These are phyloP conservation scores for Nemania sp. DNA, from an alignment of 2,329 filamentous ascomycete species.

Conservation along the genomic window DNA sequence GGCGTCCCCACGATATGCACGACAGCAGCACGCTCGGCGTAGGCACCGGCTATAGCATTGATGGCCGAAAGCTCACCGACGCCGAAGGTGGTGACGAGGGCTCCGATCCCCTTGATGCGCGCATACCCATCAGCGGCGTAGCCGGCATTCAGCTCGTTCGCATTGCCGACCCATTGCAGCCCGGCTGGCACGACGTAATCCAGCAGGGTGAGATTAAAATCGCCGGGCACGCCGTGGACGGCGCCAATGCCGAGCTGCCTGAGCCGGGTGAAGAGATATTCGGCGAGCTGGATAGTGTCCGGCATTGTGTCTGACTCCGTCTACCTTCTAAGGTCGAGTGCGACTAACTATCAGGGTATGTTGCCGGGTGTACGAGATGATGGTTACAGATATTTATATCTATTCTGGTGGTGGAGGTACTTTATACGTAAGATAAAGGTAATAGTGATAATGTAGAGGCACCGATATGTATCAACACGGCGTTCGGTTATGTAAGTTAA, in stretches of 20 bases:
- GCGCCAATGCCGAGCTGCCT: constrained; percentile 48
- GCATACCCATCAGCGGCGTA: constrained; percentile 64
- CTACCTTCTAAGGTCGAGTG: neutral
- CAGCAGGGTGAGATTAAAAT: constrained; percentile 46
- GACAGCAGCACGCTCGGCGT: constrained; percentile 59
- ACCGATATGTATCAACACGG: no score
- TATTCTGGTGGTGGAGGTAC: no score
- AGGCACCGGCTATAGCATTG: constrained; percentile 63
- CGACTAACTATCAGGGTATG: neutral
- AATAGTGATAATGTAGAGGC: no score
- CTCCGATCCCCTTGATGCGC: constrained; percentile 54
- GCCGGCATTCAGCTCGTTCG: constrained; percentile 62
- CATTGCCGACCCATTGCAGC: constrained; percentile 54
- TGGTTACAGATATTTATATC: no score
- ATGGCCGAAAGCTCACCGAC: constrained; percentile 62
- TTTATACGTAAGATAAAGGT: no score
- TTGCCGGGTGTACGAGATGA: neutral
- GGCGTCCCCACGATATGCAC: constrained; percentile 64
- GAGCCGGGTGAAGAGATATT: constrained; percentile 47
- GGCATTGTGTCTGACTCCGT: constrained; percentile 13
- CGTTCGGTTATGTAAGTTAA: neutral
- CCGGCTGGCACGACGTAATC: constrained; percentile 46
- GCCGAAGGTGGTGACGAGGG: constrained; percentile 62
- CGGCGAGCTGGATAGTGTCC: constrained; percentile 36
- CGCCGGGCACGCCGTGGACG: constrained; percentile 53